Base-by-base conservation (phyloP, 306 rosid species). In the Prunus armeniaca region DNA sequence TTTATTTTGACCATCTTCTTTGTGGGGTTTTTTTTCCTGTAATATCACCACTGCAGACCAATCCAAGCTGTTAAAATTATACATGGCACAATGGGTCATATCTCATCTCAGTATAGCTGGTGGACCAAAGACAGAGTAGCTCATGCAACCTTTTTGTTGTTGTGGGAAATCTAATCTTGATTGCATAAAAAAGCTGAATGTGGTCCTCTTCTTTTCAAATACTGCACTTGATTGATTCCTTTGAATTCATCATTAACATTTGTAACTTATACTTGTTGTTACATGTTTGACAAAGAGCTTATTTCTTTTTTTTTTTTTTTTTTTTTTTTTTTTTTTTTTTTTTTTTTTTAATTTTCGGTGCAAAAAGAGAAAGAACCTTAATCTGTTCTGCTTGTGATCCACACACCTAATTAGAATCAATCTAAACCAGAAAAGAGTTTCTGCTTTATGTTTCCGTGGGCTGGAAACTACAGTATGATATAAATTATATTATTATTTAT, bases 171-270 rank as follows among this genome's bases (percentile, higher is more conserved):
- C 83, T 70, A 73, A 82, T 38, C 22, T 50, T 69, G 81, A 55
- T 51, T 69, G 22, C 25, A 63, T 47, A 58, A 73, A 17, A 80
- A 87, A 76, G 90, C 68, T 74, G 71, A 5, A 50, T 5, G 78
- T 74, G 88, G 88, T 77, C 89, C 84, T 27, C 27, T 38, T 19
- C 56, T 69, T 43, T 64, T 79, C 60, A 74, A 82, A 67, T 25
- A 24, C 30, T 54, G 55, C 76, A 64, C 55, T 71, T 34, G 72
- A 68, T 80, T 79, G 72, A 68, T 82, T 79, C 27, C 32, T 67
- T 67, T 61, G n/a, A 69, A 58, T 34, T 54, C 77, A 69, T 82
- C 58, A 78, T 82, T 69, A 78, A 54, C 64, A 57, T 61, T 85
- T 64, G 79, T 54, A 79, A 69, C 54, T 63, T 45, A 17, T 49